Evolutionary conservation across 2,329 filamentous ascomycete species (phyloP).

Genomic region (Clarireedia paspali): DNA sequence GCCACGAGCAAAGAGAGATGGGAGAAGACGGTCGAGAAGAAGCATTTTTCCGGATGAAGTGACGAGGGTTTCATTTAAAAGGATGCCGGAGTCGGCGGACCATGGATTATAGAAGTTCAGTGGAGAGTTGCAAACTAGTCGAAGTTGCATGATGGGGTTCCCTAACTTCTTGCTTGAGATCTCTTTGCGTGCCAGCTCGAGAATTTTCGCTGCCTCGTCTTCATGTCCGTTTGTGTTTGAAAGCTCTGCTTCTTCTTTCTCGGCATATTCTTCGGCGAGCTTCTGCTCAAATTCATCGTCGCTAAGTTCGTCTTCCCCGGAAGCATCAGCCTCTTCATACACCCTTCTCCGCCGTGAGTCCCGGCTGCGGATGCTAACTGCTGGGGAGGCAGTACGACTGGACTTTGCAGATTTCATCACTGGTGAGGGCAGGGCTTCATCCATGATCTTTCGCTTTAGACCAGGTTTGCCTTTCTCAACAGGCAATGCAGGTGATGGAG

Average conservation of each 20-base stretch:
- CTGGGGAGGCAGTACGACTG: conserved; percentile 68
- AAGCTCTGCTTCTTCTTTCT: conserved; percentile 45
- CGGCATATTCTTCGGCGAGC: conserved; percentile 54
- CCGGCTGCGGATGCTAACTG: conserved; percentile 33
- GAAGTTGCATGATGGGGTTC: conserved; percentile 86
- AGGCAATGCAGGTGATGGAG: neutral
- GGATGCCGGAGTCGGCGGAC: conserved; percentile 47
- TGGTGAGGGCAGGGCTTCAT: conserved; percentile 32
- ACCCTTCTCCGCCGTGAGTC: conserved; percentile 34
- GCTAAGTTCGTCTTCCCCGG: conserved; percentile 58
- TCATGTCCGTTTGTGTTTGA: conserved; percentile 35
- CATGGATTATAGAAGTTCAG: conserved; percentile 98
- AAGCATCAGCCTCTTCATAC: conserved; percentile 50
- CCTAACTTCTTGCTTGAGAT: conserved; percentile 88
- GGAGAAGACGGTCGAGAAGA: conserved; percentile 78
- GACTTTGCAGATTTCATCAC: conserved; percentile 66
- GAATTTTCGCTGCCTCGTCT: conserved; percentile 58
- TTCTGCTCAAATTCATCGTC: conserved; percentile 80
- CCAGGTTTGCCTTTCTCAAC: conserved; percentile 29
- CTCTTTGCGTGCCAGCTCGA: conserved; percentile 75
- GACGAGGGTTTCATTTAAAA: conserved; percentile 72
- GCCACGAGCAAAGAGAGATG: conserved; percentile 60
- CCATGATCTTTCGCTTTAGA: conserved; percentile 48
- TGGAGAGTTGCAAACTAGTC: conserved; percentile 85
- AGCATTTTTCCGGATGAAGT: conserved; percentile 94